Evolutionary conservation across 2,329 filamentous ascomycete species (phyloP).

Genomic region (Clonostachys byssicola): DNA sequence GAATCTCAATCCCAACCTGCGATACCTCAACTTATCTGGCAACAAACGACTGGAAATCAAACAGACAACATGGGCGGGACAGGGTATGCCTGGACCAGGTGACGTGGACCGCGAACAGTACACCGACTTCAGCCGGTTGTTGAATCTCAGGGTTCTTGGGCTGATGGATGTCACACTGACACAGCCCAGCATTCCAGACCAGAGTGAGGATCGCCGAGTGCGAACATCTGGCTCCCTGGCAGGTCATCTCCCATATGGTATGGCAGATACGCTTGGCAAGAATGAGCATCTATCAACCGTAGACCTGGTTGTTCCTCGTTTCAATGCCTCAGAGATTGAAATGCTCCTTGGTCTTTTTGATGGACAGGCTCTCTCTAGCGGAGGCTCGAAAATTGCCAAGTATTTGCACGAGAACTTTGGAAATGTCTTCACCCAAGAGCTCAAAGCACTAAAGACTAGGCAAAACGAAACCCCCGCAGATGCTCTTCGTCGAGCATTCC

Average conservation of each 20-base stretch:
- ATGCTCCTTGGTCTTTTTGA: slow-evolving; percentile 94
- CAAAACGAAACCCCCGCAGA: slow-evolving; percentile 73
- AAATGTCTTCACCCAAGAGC: slow-evolving; percentile 74
- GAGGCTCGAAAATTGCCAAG: slow-evolving; percentile 93
- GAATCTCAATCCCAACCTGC: slow-evolving; percentile 95
- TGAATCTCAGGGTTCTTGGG: slow-evolving; percentile 81
- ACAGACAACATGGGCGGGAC: slow-evolving; percentile 36
- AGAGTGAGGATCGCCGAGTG: slow-evolving; percentile 91
- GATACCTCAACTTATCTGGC: slow-evolving; percentile 92
- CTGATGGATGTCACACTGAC: slow-evolving; percentile 98
- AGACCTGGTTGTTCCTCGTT: slow-evolving; percentile 89
- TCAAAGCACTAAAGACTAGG: slow-evolving; percentile 67
- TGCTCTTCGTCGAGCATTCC: slow-evolving; percentile 80
- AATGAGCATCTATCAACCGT: slow-evolving; percentile 95
- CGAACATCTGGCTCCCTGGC: slow-evolving; percentile 94
- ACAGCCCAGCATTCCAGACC: slow-evolving; percentile 87
- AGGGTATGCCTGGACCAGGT: slow-evolving; percentile 35
- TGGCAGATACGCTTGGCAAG: slow-evolving; percentile 91
- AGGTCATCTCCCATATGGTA: slow-evolving; percentile 88
- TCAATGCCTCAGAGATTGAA: slow-evolving; percentile 86
- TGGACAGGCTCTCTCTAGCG: slow-evolving; percentile 80
- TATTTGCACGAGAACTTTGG: slow-evolving; percentile 96
- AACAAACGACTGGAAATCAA: slow-evolving; percentile 96
- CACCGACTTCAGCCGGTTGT: slow-evolving; percentile 84
- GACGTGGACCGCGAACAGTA: slow-evolving; percentile 59